Percentiles rank a stretch among this genome's conserved stretches.
phyloP scores from a whole-genome alignment of 305 asterid species.

The Fraxinus paxiana region DNA sequence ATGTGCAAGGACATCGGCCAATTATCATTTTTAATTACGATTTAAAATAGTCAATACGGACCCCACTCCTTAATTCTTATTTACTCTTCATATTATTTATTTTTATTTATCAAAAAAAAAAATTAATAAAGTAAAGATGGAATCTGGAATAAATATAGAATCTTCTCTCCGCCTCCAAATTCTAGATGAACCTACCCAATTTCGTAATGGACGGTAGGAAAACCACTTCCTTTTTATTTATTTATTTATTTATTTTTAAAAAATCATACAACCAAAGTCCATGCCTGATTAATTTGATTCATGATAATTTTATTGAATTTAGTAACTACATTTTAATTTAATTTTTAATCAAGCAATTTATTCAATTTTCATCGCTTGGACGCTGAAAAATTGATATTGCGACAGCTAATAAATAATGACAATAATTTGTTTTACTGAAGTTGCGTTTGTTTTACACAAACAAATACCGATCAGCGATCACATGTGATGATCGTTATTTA shows the following conservation, averaged over 20 bases:
- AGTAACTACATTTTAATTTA: background rate
- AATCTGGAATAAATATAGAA: conserved; percentile 26
- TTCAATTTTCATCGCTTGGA: background rate
- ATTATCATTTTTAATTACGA: conserved; percentile 1
- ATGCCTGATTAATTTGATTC: background rate
- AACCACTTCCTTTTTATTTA: background rate
- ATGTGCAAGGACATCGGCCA: conserved; percentile 12
- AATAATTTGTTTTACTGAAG: background rate
- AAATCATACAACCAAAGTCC: conserved; percentile 18
- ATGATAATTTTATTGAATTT: background rate
- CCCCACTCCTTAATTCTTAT: conserved; percentile 3
- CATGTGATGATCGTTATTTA: background rate
- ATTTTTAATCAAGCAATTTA: background rate
- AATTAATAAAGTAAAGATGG: conserved; percentile 5
- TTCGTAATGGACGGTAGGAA: background rate
- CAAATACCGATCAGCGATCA: background rate
- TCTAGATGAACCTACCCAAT: background rate
- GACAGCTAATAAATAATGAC: background rate
- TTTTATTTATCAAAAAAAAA: background rate
- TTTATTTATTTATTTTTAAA: too few species aligned
- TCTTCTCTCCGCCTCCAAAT: conserved; percentile 23
- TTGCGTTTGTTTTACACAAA: background rate
- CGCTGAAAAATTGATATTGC: background rate
- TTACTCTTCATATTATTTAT: background rate
- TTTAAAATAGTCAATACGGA: background rate